These are phyloP conservation scores for Xerocomus potaroensis DNA, from an alignment of 768 basidiomycete species.

Conservation along the genomic window DNA sequence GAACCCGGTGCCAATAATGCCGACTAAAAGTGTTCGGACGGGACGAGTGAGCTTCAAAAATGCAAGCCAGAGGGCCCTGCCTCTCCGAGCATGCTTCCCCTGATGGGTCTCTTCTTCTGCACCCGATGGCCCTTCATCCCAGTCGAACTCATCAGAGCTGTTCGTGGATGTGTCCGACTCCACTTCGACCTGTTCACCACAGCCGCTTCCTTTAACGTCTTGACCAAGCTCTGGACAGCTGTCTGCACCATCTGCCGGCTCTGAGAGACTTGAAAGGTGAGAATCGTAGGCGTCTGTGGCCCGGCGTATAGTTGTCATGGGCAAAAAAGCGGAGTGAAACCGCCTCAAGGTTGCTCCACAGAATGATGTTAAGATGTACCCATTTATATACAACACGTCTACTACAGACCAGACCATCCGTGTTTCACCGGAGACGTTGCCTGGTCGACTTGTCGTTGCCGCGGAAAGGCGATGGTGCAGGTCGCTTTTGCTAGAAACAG, in stretches of 20 bases:
- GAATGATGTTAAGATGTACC: not conserved
- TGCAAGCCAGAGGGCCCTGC: conserved; percentile 55
- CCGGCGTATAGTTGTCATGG: conserved; percentile 15
- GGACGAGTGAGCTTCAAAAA: conserved; percentile 65
- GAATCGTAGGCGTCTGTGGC: conserved; percentile 4
- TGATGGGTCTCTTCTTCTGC: conserved; percentile 28
- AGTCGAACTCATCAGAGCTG: conserved; percentile 68
- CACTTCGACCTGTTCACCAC: conserved; percentile 7
- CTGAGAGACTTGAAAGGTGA: conserved; percentile 3
- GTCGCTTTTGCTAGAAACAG: conserved; percentile 12
- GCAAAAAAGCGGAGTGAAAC: not conserved
- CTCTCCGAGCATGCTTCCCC: conserved; percentile 51
- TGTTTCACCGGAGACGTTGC: conserved; percentile 10
- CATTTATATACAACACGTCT: conserved; percentile 7
- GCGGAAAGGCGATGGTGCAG: conserved; percentile 7
- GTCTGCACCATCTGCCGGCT: conserved; percentile 6
- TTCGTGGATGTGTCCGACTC: conserved; percentile 47
- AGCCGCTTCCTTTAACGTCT: conserved; percentile 11
- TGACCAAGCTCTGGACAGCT: not conserved
- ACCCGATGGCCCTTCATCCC: conserved; percentile 51
- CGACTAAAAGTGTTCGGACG: conserved; percentile 55
- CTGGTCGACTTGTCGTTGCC: conserved; percentile 8
- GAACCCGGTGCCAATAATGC: conserved; percentile 55
- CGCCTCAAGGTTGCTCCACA: conserved; percentile 5
- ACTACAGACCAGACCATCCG: not conserved